These are phyloP conservation scores for Suhomyces prunicola DNA, from an alignment of 805 yeast genomes.

Conservation along the genomic window DNA sequence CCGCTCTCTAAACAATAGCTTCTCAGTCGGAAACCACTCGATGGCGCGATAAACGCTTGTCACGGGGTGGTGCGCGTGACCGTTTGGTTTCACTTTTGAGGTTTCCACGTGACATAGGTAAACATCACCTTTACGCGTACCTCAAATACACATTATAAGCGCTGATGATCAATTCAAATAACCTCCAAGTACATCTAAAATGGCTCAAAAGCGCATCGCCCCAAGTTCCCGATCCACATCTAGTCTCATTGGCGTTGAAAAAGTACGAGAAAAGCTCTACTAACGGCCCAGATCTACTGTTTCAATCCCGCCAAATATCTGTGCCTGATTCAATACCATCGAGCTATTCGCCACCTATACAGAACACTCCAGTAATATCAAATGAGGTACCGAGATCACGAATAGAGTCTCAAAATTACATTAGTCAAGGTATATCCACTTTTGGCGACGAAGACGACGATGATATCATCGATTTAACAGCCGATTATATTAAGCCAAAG, in stretches of 20 bases:
- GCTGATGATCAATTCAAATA: slow-evolving; percentile 12
- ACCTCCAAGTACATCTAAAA: slow-evolving; percentile 10
- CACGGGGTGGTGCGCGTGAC: background rate
- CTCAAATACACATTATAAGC: background rate
- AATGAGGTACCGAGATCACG: background rate
- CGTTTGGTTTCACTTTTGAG: no score
- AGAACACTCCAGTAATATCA: background rate
- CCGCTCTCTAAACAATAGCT: no score
- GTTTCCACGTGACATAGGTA: background rate
- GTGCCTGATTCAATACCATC: background rate
- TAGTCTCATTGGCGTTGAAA: slow-evolving; percentile 7
- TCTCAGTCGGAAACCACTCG: background rate
- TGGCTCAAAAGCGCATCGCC: slow-evolving; percentile 12
- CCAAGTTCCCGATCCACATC: slow-evolving; percentile 7
- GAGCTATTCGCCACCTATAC: background rate
- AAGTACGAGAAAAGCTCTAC: slow-evolving; percentile 3
- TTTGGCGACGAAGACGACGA: slow-evolving; percentile 1
- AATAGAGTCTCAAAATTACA: background rate
- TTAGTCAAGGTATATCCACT: background rate
- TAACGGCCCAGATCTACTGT: background rate
- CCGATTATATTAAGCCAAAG: background rate
- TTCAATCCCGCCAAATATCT: background rate
- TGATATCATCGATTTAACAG: slow-evolving; percentile 1
- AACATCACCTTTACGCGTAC: background rate
- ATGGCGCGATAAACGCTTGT: background rate